phyloP scores from a whole-genome alignment of 345 rosid species.

The Atalantia buxifolia region DNA sequence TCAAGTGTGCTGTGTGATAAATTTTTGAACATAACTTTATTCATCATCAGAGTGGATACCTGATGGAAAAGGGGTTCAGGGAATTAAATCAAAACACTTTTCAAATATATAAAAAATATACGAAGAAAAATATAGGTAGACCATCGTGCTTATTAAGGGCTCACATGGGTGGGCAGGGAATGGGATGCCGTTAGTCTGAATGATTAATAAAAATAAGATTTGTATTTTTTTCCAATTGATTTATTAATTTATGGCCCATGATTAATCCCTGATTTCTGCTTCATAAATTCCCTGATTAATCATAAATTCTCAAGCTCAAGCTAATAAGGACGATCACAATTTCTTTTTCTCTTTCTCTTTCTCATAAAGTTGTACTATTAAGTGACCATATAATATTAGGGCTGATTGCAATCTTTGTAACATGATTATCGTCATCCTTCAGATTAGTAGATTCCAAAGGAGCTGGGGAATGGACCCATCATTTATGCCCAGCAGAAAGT shows the following conservation, averaged over 20 bases:
- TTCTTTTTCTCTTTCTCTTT: background rate
- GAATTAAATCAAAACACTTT: background rate
- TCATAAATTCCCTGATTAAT: background rate
- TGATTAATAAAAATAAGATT: background rate
- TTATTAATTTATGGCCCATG: background rate
- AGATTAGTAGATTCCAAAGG: conserved; percentile 74
- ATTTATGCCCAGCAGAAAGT: conserved; percentile 93
- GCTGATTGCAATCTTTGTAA: background rate
- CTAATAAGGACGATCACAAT: background rate
- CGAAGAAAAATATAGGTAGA: background rate
- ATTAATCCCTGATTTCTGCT: background rate
- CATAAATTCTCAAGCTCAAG: background rate
- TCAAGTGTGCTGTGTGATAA: background rate
- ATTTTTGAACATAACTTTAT: background rate
- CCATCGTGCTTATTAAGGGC: background rate
- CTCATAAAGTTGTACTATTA: background rate
- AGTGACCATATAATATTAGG: background rate
- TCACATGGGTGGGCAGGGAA: background rate
- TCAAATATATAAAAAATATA: background rate
- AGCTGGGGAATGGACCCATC: conserved; percentile 97
- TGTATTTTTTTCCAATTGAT: background rate
- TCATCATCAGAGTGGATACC: background rate
- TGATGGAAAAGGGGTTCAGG: background rate
- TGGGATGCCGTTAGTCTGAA: too few relatives aligned
- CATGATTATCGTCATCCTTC: background rate